phyloP scores from a whole-genome alignment of 2,329 filamentous ascomycete species.

The Furcasterigmium furcatum region DNA sequence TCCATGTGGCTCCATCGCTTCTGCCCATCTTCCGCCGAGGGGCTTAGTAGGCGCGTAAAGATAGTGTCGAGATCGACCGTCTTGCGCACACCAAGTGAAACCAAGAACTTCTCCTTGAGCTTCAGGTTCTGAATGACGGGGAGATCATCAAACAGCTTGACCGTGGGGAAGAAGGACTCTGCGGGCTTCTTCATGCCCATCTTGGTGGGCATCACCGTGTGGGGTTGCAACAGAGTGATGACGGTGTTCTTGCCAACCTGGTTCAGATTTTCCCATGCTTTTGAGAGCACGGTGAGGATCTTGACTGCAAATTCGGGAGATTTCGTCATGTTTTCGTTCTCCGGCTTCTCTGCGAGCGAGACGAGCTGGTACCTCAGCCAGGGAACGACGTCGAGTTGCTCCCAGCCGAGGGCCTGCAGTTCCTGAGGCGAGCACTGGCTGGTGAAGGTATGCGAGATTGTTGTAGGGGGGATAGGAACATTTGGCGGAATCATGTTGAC shows the following conservation, averaged over 20 bases:
- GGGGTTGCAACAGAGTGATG: slow-evolving; percentile 58
- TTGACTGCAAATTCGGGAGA: slow-evolving; percentile 73
- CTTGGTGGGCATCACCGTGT: slow-evolving; percentile 85
- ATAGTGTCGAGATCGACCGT: slow-evolving; percentile 94
- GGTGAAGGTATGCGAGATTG: slow-evolving; percentile 82
- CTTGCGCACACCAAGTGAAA: slow-evolving; percentile 83
- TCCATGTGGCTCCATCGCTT: slow-evolving; percentile 89
- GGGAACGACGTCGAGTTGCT: slow-evolving; percentile 75
- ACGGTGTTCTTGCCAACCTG: slow-evolving; percentile 63
- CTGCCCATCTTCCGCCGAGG: slow-evolving; percentile 47
- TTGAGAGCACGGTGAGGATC: slow-evolving; percentile 77
- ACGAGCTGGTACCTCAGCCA: slow-evolving; percentile 84
- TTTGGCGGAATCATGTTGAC: slow-evolving; percentile 77
- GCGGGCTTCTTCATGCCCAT: slow-evolving; percentile 80
- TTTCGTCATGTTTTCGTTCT: slow-evolving; percentile 67
- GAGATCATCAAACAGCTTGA: slow-evolving; percentile 91
- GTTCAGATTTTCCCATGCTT: slow-evolving; percentile 82
- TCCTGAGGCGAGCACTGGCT: slow-evolving; percentile 63
- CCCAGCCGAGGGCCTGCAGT: slow-evolving; percentile 81
- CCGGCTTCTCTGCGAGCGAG: slow-evolving; percentile 54
- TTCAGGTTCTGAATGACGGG: slow-evolving; percentile 73
- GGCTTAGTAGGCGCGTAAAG: slow-evolving; percentile 77
- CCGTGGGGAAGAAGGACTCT: slow-evolving; percentile 90
- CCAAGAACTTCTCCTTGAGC: slow-evolving; percentile 87
- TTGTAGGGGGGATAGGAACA: slow-evolving; percentile 75